Evolutionary conservation across 768 basidiomycete species (phyloP).

Genomic region (Royoungia palumana): DNA sequence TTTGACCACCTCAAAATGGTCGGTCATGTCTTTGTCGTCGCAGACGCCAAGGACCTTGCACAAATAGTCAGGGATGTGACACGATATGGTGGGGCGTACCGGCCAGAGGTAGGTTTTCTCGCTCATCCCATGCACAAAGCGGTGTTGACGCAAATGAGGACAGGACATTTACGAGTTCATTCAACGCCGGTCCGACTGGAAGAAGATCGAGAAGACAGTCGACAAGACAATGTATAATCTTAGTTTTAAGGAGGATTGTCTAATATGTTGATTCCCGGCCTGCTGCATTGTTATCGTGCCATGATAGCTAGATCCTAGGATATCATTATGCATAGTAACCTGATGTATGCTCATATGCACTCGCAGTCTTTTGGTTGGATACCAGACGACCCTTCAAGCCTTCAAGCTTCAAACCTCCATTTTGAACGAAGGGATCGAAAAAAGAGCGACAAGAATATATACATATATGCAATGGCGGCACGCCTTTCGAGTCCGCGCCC

Average conservation of each 20-base stretch:
- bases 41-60: constrained; percentile 93
- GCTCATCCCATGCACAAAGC: not conserved
- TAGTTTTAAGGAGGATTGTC: constrained; percentile 91
- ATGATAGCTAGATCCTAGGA: too few species aligned
- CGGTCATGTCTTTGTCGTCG: constrained; percentile 93
- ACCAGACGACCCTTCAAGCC: too few species aligned
- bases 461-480: too few species aligned
- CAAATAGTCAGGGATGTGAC: constrained; percentile 95
- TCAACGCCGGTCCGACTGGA: constrained; percentile 93
- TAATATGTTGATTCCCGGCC: constrained; percentile 43
- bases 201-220: constrained; percentile 95
- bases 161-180: constrained; percentile 96
- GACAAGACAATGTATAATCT: constrained; percentile 94
- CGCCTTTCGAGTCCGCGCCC: too few species aligned
- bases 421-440: too few species aligned
- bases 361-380: too few species aligned
- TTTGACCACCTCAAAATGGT: constrained; percentile 97
- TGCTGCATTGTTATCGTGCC: too few species aligned
- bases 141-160: too few species aligned
- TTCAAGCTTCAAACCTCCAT: too few species aligned
- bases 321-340: too few species aligned
- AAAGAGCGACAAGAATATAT: too few species aligned
- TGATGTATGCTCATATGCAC: too few species aligned
- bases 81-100: constrained; percentile 90
- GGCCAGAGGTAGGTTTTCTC: constrained; percentile 71